Conservation (phyloP, 805 yeast species). For the Pichia exigua region DNA sequence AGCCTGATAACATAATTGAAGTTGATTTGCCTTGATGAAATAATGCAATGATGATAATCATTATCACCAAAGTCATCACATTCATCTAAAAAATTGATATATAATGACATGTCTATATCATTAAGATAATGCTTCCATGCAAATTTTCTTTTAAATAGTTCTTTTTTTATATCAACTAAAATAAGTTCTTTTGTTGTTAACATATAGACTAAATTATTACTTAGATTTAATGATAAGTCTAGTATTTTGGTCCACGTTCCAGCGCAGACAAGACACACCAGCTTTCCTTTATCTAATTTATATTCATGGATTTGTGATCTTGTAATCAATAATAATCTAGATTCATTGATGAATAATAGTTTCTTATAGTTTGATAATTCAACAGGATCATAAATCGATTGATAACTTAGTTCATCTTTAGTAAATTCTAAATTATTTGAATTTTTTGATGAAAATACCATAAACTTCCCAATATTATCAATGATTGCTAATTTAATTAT, state of each 20-base stretch:
- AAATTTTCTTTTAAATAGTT: constrained; percentile 38
- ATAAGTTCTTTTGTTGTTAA: constrained; percentile 63
- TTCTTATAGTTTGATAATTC: constrained; percentile 53
- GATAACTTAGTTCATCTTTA: constrained; percentile 3
- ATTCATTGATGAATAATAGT: constrained; percentile 36
- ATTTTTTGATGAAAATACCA: constrained; percentile 26
- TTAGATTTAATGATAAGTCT: constrained; percentile 31
- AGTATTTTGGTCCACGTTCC: constrained; percentile 46
- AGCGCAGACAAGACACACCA: constrained; percentile 36
- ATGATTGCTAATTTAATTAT: constrained; percentile 27
- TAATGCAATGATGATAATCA: not conserved
- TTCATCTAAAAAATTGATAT: not conserved
- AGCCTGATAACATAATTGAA: not conserved
- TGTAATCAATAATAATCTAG: constrained; percentile 30
- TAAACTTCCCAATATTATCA: constrained; percentile 50
- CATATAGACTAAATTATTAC: constrained; percentile 32
- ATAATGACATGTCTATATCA: constrained; percentile 41
- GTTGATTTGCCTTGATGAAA: not conserved
- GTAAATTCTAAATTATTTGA: not conserved
- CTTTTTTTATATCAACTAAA: constrained; percentile 34
- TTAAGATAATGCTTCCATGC: constrained; percentile 70
- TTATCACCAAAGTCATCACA: not conserved
- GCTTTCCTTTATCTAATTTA: constrained; percentile 23
- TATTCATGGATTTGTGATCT: constrained; percentile 36
- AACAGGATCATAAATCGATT: constrained; percentile 33